A percentile compares a stretch with the other conserved stretches of the same genome.
These are phyloP conservation scores for Penicillium sp. DNA, from an alignment of 2,329 filamentous ascomycete genomes.

Conservation along the genomic window DNA sequence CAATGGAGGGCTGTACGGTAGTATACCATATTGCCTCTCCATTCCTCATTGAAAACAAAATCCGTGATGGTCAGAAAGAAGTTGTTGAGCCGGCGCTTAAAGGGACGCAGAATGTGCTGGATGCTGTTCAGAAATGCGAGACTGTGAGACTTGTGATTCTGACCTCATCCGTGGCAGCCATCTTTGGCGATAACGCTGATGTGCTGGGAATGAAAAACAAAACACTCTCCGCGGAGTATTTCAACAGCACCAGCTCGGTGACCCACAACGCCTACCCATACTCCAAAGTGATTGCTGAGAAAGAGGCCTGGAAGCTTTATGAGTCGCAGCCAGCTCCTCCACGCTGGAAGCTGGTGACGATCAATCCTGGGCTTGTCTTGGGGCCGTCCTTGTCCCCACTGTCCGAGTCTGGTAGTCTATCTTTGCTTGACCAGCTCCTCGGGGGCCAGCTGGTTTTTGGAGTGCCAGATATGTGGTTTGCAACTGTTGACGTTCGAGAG, in stretches of 20 bases:
- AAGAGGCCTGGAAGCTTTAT: constrained; percentile 32
- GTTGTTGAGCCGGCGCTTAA: constrained; percentile 34
- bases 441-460: constrained; percentile 31
- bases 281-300: constrained; percentile 35
- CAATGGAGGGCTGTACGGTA: constrained; percentile 34
- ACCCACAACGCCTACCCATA: constrained; percentile 34
- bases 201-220: constrained; percentile 23
- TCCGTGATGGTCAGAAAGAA: constrained; percentile 32
- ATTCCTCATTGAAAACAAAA: constrained; percentile 34
- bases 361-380: constrained; percentile 33
- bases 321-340: constrained; percentile 16
- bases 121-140: constrained; percentile 27
- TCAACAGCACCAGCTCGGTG: constrained; percentile 32
- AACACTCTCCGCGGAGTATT: constrained; percentile 27
- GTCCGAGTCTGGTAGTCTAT: constrained; percentile 34
- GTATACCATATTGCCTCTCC: constrained; percentile 44
- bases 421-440: constrained; percentile 32
- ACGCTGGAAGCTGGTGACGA: constrained; percentile 34
- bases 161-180: constrained; percentile 33
- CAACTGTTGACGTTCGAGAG: constrained; percentile 21
- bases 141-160: constrained; percentile 33
- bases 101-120: constrained; percentile 32
- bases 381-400: constrained; percentile 26
- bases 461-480: constrained; percentile 31
- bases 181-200: constrained; percentile 33